These are phyloP conservation scores for Actinidia polygama DNA, from an alignment of 179 eudicot species.

Conservation along the genomic window DNA sequence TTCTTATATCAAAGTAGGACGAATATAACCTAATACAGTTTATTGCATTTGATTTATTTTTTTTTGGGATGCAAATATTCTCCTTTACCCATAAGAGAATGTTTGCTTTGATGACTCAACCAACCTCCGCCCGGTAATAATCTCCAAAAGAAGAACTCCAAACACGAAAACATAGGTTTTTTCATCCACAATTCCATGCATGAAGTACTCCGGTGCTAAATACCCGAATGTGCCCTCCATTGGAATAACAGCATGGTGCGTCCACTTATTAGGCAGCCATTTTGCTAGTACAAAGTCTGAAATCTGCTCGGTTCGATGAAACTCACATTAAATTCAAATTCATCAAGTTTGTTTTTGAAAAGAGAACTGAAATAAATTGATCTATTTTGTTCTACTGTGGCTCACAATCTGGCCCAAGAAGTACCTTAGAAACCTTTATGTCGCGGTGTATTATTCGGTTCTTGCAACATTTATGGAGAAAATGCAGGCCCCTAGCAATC, in stretches of 20 bases:
- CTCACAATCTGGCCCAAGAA: constrained; percentile 79
- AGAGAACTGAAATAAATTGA: background rate
- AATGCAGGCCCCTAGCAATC: constrained; percentile 80
- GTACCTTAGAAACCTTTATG: constrained; percentile 89
- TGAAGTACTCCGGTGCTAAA: constrained; percentile 94
- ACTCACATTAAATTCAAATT: background rate
- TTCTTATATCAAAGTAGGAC: too few relatives aligned
- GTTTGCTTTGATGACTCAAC: constrained; percentile 68
- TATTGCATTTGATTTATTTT: background rate
- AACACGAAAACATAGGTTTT: constrained; percentile 87
- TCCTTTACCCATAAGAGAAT: constrained; percentile 75
- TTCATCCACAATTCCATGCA: constrained; percentile 93
- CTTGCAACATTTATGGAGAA: constrained; percentile 88
- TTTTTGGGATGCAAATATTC: background rate
- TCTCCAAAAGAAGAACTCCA: constrained; percentile 87
- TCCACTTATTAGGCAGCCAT: constrained; percentile 77
- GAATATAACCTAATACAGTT: too few relatives aligned
- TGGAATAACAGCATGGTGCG: constrained; percentile 65
- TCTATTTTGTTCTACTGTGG: constrained; percentile 58
- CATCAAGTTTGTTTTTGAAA: too few relatives aligned
- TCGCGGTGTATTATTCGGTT: constrained; percentile 94
- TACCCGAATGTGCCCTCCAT: constrained; percentile 97
- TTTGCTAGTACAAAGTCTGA: constrained; percentile 94
- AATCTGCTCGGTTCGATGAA: constrained; percentile 40
- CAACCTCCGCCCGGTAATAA: constrained; percentile 78